Evolutionary conservation across 2,329 filamentous ascomycete species (phyloP).

Genomic region (Colletotrichum cordylinicola): DNA sequence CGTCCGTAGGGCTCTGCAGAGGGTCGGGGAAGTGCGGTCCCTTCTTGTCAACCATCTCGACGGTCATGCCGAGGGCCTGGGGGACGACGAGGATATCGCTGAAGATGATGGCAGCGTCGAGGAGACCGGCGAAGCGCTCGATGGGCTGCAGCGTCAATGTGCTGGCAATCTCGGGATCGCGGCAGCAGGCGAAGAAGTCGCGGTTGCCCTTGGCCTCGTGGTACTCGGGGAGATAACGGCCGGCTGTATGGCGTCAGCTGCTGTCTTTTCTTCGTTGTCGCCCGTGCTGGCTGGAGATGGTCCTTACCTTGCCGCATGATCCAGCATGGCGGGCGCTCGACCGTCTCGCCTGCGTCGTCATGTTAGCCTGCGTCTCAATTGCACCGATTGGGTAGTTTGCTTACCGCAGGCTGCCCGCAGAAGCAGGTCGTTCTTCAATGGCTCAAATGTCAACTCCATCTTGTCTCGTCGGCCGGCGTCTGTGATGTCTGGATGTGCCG

Average conservation of each 20-base stretch:
- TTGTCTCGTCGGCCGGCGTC: slow-evolving; percentile 29
- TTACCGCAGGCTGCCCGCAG: slow-evolving; percentile 88
- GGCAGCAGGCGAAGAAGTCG: slow-evolving; percentile 99
- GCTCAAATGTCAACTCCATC: slow-evolving; percentile 78
- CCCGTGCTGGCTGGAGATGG: neutral
- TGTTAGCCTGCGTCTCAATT: slow-evolving; percentile 18
- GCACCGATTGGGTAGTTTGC: slow-evolving; percentile 19
- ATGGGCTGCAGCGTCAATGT: slow-evolving; percentile 94
- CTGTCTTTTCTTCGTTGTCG: neutral
- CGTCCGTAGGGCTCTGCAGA: slow-evolving; percentile 78
- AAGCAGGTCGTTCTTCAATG: slow-evolving; percentile 91
- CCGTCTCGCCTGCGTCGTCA: slow-evolving; percentile 72
- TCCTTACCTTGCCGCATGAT: slow-evolving; percentile 94
- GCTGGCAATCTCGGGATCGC: slow-evolving; percentile 88
- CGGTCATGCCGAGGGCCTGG: slow-evolving; percentile 97
- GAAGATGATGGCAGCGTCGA: slow-evolving; percentile 98
- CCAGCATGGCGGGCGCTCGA: slow-evolving; percentile 96
- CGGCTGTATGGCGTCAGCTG: slow-evolving; percentile 61
- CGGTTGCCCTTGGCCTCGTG: slow-evolving; percentile 89
- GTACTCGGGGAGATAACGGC: slow-evolving; percentile 96
- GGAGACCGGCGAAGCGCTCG: slow-evolving; percentile 86
- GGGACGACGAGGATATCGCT: slow-evolving; percentile 98
- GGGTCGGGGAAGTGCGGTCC: slow-evolving; percentile 93
- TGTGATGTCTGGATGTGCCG: slow-evolving; percentile 5
- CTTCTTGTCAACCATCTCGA: slow-evolving; percentile 98